A percentile compares a stretch with the other conserved stretches of the same genome.
Evolutionary conservation across 768 basidiomycete species (phyloP).

Genomic region (Dictyophora rubrovolvata): DNA sequence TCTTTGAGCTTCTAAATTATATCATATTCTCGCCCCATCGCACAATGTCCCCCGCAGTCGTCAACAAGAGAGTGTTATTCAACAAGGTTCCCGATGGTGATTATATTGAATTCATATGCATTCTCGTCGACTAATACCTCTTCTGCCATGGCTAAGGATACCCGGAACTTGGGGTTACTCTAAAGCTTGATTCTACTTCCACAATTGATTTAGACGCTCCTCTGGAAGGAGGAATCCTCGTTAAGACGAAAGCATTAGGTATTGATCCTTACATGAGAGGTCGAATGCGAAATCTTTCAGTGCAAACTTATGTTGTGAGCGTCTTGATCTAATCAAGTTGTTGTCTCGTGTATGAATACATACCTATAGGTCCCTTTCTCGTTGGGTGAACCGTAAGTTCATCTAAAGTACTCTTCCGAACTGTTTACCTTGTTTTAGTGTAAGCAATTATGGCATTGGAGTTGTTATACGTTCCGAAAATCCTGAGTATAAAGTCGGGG

Average conservation of each 20-base stretch:
- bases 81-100: not conserved
- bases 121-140: not conserved
- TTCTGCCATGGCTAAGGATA: not conserved
- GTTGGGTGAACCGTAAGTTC: slow-evolving; percentile 20
- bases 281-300: slow-evolving; percentile 25
- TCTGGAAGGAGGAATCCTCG: slow-evolving; percentile 35
- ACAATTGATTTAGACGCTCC: slow-evolving; percentile 41
- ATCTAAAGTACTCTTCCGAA: not conserved
- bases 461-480: slow-evolving; percentile 36
- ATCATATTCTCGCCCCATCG: not conserved
- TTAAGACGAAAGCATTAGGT: slow-evolving; percentile 40
- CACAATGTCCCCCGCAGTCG: not conserved
- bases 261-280: slow-evolving; percentile 36
- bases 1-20: not conserved
- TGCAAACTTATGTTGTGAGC: not conserved
- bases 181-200: slow-evolving; percentile 31
- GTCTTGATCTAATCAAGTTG: not conserved
- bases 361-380: not conserved
- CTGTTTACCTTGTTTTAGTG: slow-evolving; percentile 12
- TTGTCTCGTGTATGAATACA: not conserved
- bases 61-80: not conserved
- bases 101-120: not conserved
- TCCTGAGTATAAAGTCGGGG: slow-evolving; percentile 24
- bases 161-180: slow-evolving; percentile 28
- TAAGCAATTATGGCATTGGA: slow-evolving; percentile 28